These are phyloP conservation scores for Benincasa hispida DNA, from an alignment of 306 rosid genomes.

Conservation along the genomic window DNA sequence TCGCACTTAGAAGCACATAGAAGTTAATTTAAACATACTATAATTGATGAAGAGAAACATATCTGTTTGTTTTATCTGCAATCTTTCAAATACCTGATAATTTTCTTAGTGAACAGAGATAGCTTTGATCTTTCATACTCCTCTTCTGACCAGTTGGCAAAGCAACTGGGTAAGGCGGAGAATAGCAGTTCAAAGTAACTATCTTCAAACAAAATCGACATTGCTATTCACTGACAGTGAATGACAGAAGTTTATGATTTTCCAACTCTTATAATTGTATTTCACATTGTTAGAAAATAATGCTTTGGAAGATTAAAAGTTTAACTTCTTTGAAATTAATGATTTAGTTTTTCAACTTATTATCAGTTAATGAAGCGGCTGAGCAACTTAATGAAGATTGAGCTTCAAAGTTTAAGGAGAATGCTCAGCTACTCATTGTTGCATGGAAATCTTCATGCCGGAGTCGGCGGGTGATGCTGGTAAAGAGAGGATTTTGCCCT, in stretches of 20 bases:
- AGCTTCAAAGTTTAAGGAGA: not conserved
- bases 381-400: conserved; percentile 2
- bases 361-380: conserved; percentile 1
- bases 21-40: too few relatives aligned
- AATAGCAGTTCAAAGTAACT: not conserved
- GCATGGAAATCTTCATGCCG: not conserved
- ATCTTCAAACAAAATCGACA: not conserved
- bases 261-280: not conserved
- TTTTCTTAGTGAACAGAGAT: not conserved
- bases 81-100: not conserved
- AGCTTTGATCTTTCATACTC: not conserved
- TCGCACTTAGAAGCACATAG: too few relatives aligned
- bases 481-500: not conserved
- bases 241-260: not conserved
- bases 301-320: not conserved
- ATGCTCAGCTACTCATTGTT: conserved; percentile 1
- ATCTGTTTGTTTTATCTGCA: not conserved
- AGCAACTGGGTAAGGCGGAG: not conserved
- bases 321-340: not conserved
- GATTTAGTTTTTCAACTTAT: not conserved
- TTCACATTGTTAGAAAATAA: not conserved
- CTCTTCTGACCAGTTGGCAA: not conserved
- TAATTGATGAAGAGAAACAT: not conserved
- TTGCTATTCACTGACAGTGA: not conserved
- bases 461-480: not conserved